Conservation (phyloP, 352 stramenopile species). For the Phytophthora fragariae region DNA sequence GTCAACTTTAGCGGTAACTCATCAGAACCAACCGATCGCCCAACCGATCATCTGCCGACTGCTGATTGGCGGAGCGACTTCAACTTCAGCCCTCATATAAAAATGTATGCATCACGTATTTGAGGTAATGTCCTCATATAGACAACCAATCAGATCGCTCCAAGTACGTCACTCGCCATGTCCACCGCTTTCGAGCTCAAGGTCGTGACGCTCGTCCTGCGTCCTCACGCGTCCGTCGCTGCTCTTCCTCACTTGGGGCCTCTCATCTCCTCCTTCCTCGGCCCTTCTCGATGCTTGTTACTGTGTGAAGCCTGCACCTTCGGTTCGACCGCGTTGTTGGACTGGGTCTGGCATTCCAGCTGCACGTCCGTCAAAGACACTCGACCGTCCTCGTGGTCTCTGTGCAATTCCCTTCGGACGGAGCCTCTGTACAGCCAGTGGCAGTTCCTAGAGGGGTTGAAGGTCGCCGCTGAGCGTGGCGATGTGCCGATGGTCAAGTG, state of each 20-base stretch:
- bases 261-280: too few relatives aligned
- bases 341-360: constrained; percentile 10
- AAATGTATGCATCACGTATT: too few relatives aligned
- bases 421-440: constrained; percentile 27
- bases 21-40: neutral
- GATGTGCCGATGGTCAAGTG: neutral
- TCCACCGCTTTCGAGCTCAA: neutral
- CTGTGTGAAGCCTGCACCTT: constrained; percentile 2
- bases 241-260: too few relatives aligned
- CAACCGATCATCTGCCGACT: too few relatives aligned
- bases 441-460: neutral
- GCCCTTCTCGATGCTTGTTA: neutral
- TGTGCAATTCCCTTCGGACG: neutral
- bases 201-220: neutral
- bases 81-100: too few relatives aligned
- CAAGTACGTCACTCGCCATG: neutral
- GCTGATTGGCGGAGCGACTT: too few relatives aligned
- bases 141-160: neutral
- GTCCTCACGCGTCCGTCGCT: too few relatives aligned
- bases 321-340: neutral
- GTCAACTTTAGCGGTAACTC: neutral
- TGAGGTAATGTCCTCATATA: neutral
- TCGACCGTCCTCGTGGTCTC: neutral
- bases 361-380: neutral
- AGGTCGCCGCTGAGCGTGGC: neutral